Percentiles rank a stretch among this genome's conserved stretches.
Evolutionary conservation across 345 rosid genomes (phyloP).

Genomic region (Euphorbia lathyris): DNA sequence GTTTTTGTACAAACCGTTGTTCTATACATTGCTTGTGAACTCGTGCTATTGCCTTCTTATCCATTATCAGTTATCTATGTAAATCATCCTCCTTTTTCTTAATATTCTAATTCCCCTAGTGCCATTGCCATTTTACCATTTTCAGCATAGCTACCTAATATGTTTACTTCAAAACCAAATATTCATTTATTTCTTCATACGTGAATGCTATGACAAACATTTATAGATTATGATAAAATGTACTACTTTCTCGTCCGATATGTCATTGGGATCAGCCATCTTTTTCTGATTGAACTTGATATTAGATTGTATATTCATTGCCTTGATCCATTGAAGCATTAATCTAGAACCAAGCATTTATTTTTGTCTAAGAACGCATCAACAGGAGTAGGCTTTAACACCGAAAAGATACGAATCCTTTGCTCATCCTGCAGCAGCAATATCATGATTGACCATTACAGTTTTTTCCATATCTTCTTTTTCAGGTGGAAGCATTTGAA

Average conservation of each 20-base stretch:
- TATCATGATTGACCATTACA: background rate
- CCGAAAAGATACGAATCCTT: background rate
- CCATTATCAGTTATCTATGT: background rate
- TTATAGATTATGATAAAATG: background rate
- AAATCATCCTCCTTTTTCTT: background rate
- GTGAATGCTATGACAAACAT: background rate
- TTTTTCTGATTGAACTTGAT: background rate
- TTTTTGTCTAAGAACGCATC: background rate
- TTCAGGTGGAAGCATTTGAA: background rate
- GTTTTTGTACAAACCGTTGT: background rate
- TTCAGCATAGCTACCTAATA: background rate
- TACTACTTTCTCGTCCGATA: background rate
- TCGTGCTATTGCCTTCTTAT: background rate
- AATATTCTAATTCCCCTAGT: background rate
- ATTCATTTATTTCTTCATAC: background rate
- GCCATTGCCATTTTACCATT: background rate
- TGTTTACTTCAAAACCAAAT: background rate
- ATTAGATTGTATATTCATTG: background rate
- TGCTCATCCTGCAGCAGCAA: background rate
- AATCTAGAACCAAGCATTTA: too few species aligned
- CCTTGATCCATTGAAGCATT: background rate
- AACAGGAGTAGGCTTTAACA: background rate
- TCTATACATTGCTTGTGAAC: background rate
- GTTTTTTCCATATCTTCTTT: background rate
- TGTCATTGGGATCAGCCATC: background rate